Percentiles rank a stretch among this genome's conserved stretches.
These are phyloP conservation scores for Xeromyces bisporus DNA, from an alignment of 495 filamentous ascomycete genomes.

Conservation along the genomic window DNA sequence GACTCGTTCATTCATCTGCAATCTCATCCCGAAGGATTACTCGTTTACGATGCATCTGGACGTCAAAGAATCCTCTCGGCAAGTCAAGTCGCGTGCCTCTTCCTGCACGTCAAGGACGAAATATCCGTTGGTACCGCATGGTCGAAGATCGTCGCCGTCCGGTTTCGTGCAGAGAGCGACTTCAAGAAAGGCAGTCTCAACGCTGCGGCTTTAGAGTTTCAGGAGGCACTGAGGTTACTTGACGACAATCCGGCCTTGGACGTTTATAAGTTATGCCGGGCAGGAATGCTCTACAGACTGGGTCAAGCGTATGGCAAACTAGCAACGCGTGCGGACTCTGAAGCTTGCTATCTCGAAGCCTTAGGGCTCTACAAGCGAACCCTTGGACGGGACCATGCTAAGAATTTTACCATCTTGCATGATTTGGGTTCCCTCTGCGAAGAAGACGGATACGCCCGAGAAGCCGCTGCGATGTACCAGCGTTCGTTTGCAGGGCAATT, in stretches of 20 bases:
- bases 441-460: conserved; percentile 15
- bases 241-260: conserved; percentile 10
- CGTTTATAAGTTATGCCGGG: conserved; percentile 9
- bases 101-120: conserved; percentile 11
- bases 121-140: conserved; percentile 5
- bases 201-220: conserved; percentile 12
- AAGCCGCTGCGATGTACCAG: conserved; percentile 16
- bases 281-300: conserved; percentile 11
- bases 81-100: conserved; percentile 14
- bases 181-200: conserved; percentile 8
- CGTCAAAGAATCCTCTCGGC: conserved; percentile 14
- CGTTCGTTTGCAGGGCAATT: conserved; percentile 16
- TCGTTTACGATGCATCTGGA: conserved; percentile 15
- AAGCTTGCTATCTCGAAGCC: conserved; percentile 13
- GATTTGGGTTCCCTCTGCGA: conserved; percentile 15
- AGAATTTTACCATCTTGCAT: conserved; percentile 13
- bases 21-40: conserved; percentile 9
- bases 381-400: conserved; percentile 12
- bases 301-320: conserved; percentile 13
- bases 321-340: conserved; percentile 11
- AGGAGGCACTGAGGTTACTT: conserved; percentile 11
- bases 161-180: conserved; percentile 8
- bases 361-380: conserved; percentile 13
- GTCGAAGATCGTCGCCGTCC: conserved; percentile 6
- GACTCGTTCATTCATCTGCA: conserved; percentile 13